phyloP scores from a whole-genome alignment of 1,284 basidiomycete species.

The Ustilago curta region DNA sequence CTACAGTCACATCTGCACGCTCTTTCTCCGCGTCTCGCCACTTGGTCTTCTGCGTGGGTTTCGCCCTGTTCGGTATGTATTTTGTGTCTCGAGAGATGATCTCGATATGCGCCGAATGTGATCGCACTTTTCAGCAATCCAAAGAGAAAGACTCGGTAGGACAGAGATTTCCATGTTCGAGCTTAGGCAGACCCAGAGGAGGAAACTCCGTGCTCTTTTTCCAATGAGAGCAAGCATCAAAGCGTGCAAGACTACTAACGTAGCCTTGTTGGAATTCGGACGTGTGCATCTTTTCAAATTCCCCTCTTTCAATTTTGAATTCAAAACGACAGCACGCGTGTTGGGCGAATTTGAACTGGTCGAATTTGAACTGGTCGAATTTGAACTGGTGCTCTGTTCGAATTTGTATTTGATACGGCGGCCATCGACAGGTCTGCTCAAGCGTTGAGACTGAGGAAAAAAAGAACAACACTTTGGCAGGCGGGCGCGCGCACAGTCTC shows the following conservation, averaged over 20 bases:
- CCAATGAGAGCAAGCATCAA: neutral
- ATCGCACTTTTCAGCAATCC: neutral
- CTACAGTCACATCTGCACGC: neutral
- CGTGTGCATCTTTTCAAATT: constrained; percentile 14
- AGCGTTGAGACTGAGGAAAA: neutral
- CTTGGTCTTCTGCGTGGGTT: neutral
- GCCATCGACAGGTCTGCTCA: too few relatives aligned
- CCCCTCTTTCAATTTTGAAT: neutral
- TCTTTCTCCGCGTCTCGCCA: neutral
- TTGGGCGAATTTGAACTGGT: neutral
- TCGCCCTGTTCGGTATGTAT: neutral
- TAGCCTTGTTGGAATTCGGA: constrained; percentile 7
- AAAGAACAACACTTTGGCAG: constrained; percentile 30
- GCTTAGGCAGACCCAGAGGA: neutral
- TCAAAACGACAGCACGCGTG: neutral
- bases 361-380: neutral
- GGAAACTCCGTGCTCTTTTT: constrained; percentile 7
- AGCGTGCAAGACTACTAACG: too few relatives aligned
- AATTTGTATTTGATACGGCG: too few relatives aligned
- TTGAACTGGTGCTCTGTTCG: neutral
- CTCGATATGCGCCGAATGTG: too few relatives aligned
- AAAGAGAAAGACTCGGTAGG: neutral
- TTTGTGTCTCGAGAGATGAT: too few relatives aligned
- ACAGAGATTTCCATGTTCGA: too few relatives aligned
- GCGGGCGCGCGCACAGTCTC: neutral